Conservation (phyloP, 1,284 basidiomycete species). For the Irpex sp. region DNA sequence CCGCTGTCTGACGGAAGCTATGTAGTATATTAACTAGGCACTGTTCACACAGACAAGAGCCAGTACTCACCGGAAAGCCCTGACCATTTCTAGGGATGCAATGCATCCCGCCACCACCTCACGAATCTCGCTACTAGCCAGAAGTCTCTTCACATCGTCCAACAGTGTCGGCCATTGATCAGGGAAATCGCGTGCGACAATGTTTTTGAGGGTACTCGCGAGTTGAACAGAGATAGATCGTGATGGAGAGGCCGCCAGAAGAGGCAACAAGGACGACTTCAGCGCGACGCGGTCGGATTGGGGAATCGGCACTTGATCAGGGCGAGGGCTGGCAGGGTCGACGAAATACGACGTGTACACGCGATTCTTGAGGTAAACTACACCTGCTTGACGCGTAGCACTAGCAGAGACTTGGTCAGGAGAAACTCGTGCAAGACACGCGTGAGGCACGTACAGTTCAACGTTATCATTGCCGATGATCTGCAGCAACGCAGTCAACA, state of each 20-base stretch:
- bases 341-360: conserved; percentile 60
- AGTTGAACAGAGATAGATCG: conserved; percentile 74
- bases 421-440: conserved; percentile 27
- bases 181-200: conserved; percentile 74
- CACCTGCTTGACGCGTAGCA: conserved; percentile 73
- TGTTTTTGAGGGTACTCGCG: conserved; percentile 63
- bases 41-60: not conserved
- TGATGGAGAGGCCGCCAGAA: conserved; percentile 65
- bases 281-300: conserved; percentile 67
- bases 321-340: conserved; percentile 41
- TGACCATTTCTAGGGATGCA: conserved; percentile 69
- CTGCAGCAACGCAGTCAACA: conserved; percentile 75
- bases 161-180: conserved; percentile 68
- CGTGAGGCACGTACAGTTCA: conserved; percentile 60
- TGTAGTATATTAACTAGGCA: not conserved
- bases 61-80: conserved; percentile 56
- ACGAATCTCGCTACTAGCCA: conserved; percentile 59
- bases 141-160: conserved; percentile 57
- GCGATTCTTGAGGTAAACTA: conserved; percentile 86
- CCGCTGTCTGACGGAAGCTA: conserved; percentile 65
- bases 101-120: conserved; percentile 79
- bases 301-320: conserved; percentile 60
- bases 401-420: conserved; percentile 32
- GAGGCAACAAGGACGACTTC: conserved; percentile 59
- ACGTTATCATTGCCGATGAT: conserved; percentile 75